A percentile compares a stretch with the other conserved stretches of the same genome.
These are phyloP conservation scores for Cavenderia fasciculata DNA, from an alignment of 78 protist species.

Conservation along the genomic window DNA sequence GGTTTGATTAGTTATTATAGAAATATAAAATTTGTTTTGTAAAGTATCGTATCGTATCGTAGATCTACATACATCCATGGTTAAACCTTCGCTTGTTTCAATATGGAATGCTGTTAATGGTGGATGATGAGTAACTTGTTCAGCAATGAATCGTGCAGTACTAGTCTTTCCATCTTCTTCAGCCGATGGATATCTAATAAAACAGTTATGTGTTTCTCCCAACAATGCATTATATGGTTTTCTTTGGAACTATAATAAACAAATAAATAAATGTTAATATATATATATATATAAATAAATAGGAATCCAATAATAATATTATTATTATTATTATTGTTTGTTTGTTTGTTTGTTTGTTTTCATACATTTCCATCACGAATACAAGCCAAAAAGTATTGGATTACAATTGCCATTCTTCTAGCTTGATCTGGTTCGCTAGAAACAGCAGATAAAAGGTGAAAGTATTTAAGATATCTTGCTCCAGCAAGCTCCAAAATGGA, in stretches of 20 bases:
- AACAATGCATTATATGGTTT: constrained; percentile 76
- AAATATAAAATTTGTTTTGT: not conserved
- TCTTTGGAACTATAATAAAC: constrained; percentile 39
- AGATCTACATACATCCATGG: constrained; percentile 25
- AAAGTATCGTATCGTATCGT: not conserved
- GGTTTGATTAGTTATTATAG: no score
- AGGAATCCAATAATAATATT: no score
- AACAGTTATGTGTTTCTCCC: constrained; percentile 68
- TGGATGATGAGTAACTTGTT: constrained; percentile 77
- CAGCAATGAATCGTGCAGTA: constrained; percentile 56
- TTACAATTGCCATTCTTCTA: constrained; percentile 72
- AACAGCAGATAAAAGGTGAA: constrained; percentile 39
- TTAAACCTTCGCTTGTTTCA: constrained; percentile 24
- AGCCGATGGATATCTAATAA: constrained; percentile 50
- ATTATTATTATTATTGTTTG: not conserved
- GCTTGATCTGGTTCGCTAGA: constrained; percentile 57
- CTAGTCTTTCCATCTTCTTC: constrained; percentile 49
- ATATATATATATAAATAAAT: no score
- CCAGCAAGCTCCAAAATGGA: constrained; percentile 67
- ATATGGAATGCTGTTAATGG: constrained; percentile 63
- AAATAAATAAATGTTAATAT: not conserved
- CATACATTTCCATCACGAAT: constrained; percentile 75
- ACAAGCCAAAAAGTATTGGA: constrained; percentile 72
- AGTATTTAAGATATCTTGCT: constrained; percentile 49
- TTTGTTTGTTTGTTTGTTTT: not conserved